Percentiles rank a stretch among this genome's conserved stretches.
Evolutionary conservation across 2,329 filamentous ascomycete genomes (phyloP).

Genomic region (Penicillium brasilianum): DNA sequence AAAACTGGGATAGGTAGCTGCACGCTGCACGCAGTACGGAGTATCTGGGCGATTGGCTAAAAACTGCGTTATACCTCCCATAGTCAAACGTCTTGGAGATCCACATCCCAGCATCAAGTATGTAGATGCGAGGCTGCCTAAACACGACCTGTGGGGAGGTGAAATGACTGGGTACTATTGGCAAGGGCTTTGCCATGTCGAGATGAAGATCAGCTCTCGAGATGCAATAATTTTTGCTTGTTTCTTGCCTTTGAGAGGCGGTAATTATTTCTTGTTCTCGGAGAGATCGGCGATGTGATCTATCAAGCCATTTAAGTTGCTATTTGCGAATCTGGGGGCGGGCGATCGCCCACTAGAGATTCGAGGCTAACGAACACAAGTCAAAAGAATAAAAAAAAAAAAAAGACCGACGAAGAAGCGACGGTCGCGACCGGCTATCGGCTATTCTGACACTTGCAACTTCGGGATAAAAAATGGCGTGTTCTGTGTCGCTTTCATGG

Average conservation of each 20-base stretch:
- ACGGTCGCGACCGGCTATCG: background rate
- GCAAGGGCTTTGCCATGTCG: conserved; percentile 3
- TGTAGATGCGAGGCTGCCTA: background rate
- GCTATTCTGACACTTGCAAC: background rate
- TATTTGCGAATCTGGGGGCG: background rate
- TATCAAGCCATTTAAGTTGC: conserved; percentile 1
- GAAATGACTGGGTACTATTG: conserved; percentile 9
- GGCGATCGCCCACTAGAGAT: background rate
- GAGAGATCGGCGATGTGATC: conserved; percentile 18
- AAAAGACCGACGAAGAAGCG: background rate
- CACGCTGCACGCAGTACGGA: background rate
- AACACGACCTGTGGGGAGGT: conserved; percentile 11
- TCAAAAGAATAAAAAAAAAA: background rate
- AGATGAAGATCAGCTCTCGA: conserved; percentile 14
- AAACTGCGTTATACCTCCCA: no score
- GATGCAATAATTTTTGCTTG: conserved; percentile 5
- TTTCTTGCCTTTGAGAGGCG: conserved; percentile 11
- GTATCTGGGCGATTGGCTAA: background rate
- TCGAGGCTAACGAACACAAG: background rate
- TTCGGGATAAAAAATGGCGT: no score
- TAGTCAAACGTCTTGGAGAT: background rate
- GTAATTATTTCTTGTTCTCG: background rate
- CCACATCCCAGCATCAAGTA: background rate
- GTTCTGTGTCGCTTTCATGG: no score
- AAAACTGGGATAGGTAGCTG: background rate